Evolutionary conservation across 768 basidiomycete genomes (phyloP), one percentile per base, ranked within the genome.

Genomic region (Rhodosporidiobolus sp.): DNA sequence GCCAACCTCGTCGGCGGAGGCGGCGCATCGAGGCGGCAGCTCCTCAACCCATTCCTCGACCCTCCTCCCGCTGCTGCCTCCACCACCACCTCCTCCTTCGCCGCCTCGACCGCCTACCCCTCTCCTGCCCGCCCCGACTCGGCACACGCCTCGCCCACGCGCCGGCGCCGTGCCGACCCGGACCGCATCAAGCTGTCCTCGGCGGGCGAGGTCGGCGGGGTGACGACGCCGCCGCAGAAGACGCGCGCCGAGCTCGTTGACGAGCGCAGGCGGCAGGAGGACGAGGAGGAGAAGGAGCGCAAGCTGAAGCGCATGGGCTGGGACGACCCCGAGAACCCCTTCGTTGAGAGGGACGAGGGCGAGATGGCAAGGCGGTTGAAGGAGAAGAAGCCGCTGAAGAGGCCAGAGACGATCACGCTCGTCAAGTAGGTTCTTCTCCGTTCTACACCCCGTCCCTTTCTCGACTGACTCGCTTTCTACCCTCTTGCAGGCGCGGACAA

Each of bases 271-370:
- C 14, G 61, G 9, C 11, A 49, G 28, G 54, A 49, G 49, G 65
- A 7, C 30, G 35, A 54, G 6, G 65, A 65, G 43, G 66, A n/a
- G n/a, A 34, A 11, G 43, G 55, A 50, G 19, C 20, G 16, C 22
- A 59, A 63, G n/a, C 14, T 32, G 22, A 58, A 38, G 14, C 38
- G 45, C 26, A 70, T 67, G 54, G 65, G 75, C 14, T 74, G 69
- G 75, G 70, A 69, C 46, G 67, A 66, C 52, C 64, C 64, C 9
- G 70, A 65, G 9, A 77, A 73, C 46, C 69, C 69, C 52, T 77
- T 74, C 28, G 65, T 75, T 54, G 75, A 70, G n/a, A 45, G 54
- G 28, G 65, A 65, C 38, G 74, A 63, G 35, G 60, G 26, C 48
- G 30, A n/a, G 45, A 65, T 63, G 58, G 61, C 54, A 62, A 62